Percentiles rank a stretch among this genome's conserved stretches.
Evolutionary conservation across 2,329 filamentous ascomycete genomes (phyloP).

Genomic region (Fusarium scirpi): DNA sequence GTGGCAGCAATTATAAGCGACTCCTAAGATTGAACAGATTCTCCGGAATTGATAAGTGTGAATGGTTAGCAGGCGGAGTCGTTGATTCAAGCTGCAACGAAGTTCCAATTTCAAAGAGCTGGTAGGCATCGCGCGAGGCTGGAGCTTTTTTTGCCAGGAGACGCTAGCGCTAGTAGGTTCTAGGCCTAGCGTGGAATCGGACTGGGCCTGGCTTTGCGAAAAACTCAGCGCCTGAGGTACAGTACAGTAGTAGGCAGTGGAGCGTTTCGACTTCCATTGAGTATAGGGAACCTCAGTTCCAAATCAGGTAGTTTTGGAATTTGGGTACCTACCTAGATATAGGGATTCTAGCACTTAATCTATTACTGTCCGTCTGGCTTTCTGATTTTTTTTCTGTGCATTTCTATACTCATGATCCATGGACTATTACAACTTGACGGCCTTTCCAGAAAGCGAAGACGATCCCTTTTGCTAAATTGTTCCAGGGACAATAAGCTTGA

Average conservation of each 20-base stretch:
- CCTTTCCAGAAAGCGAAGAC: not conserved
- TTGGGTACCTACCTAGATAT: not conserved
- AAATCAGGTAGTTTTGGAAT: not conserved
- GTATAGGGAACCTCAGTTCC: not conserved
- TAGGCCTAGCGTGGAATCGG: conserved; percentile 41
- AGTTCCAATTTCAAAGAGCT: conserved; percentile 46
- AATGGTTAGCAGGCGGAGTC: conserved; percentile 39
- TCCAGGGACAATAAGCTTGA: conserved; percentile 5
- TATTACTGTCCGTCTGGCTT: not conserved
- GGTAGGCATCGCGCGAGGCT: conserved; percentile 55
- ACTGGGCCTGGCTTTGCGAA: conserved; percentile 15
- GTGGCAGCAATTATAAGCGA: conserved; percentile 48
- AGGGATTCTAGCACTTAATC: not conserved
- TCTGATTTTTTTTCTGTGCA: not conserved
- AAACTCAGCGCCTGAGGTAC: conserved; percentile 9
- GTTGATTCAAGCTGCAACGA: conserved; percentile 48
- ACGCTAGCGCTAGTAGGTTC: conserved; percentile 45
- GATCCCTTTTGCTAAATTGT: not conserved
- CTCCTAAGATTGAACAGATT: conserved; percentile 20
- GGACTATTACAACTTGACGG: not conserved
- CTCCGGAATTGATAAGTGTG: conserved; percentile 42
- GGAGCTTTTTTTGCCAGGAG: conserved; percentile 58
- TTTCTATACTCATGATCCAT: not conserved
- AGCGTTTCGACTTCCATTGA: not conserved
- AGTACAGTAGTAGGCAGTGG: not conserved